Base-by-base conservation (phyloP, 768 basidiomycete species). In the Chalciporus pseudorubinellus region DNA sequence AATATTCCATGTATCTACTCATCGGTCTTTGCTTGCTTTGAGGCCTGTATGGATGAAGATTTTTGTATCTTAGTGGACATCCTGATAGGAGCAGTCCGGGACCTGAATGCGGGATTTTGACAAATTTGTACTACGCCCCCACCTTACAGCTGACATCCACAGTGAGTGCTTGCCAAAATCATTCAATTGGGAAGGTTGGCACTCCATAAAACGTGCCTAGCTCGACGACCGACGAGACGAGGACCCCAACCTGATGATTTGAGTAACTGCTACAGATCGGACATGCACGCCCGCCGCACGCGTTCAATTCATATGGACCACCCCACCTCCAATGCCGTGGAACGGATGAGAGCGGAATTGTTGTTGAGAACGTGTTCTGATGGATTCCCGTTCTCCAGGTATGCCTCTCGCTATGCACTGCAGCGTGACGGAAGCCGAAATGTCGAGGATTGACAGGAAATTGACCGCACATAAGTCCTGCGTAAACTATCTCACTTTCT, bases 401-500 rank as follows among this genome's bases (percentile, higher is more conserved):
- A 52, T 48, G 65, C 41, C 20, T 18, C 16, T 47, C 48, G n/a
- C 31, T 38, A 36, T 39, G 22, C 44, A 12, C 41, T 10, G 18
- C 36, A 39, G n/a, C 24, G 5, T 48, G 40, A 46, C 21, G 28
- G 55, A 31, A 12, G 28, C 48, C 42, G 14, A 58, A 46, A 14
- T n/a, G 24, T 50, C 39, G 26, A 26, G 26, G 26, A 26, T 26
- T 43, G 50, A 43, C 50, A 74, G 73, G 53, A 66, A 60, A 56
- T 55, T 75, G 20, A 54, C 51, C 21, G 77, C 71, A 4, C 85
- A 87, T 62, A 72, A 67, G 29, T 84, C 84, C 10, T 87, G 85
- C 63, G 77, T 87, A 39, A 87, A 87, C 61, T 77, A 76, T 11
- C 74, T 87, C 16, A 63, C 74, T 1, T 85, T 86, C 52, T 85